Percentiles rank a stretch among this genome's conserved stretches.
These are phyloP conservation scores for Lasiodiplodia gonubiensis DNA, from an alignment of 2,329 filamentous ascomycete genomes.

Conservation along the genomic window DNA sequence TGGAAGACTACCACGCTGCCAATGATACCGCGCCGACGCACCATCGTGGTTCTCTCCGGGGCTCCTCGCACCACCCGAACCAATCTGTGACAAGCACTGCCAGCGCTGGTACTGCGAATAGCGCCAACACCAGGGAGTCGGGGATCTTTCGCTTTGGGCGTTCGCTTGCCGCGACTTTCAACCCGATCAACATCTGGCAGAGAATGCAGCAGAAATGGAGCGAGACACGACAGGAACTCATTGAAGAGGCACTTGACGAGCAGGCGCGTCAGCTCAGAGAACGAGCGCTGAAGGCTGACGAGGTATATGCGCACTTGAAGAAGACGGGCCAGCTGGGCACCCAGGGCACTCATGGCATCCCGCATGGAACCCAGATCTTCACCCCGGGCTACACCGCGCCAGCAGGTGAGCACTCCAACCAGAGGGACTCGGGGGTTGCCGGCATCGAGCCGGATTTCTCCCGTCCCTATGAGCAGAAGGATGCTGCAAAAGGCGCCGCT, in stretches of 20 bases:
- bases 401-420: conserved; percentile 1
- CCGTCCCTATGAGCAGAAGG: conserved; percentile 25
- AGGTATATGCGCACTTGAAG: conserved; percentile 42
- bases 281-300: conserved; percentile 40
- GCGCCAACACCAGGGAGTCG: conserved; percentile 24
- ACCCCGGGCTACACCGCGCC: conserved; percentile 27
- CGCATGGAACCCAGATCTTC: conserved; percentile 30
- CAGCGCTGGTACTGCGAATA: not conserved
- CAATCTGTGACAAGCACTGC: conserved; percentile 21
- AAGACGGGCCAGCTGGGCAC: conserved; percentile 40
- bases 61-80: conserved; percentile 24
- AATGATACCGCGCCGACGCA: conserved; percentile 9
- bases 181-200: conserved; percentile 29
- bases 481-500: conserved; percentile 18
- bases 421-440: conserved; percentile 30
- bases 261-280: conserved; percentile 31
- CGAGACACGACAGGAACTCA: conserved; percentile 27
- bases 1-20: conserved; percentile 42
- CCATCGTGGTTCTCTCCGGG: not conserved
- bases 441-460: conserved; percentile 23
- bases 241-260: conserved; percentile 28
- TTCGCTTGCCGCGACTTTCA: conserved; percentile 30
- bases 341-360: conserved; percentile 41
- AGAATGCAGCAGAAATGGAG: conserved; percentile 29
- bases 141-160: conserved; percentile 30